Evolutionary conservation across 306 rosid species (phyloP), one percentile per base, ranked within the genome.

Genomic region (Gleditsia sinensis): DNA sequence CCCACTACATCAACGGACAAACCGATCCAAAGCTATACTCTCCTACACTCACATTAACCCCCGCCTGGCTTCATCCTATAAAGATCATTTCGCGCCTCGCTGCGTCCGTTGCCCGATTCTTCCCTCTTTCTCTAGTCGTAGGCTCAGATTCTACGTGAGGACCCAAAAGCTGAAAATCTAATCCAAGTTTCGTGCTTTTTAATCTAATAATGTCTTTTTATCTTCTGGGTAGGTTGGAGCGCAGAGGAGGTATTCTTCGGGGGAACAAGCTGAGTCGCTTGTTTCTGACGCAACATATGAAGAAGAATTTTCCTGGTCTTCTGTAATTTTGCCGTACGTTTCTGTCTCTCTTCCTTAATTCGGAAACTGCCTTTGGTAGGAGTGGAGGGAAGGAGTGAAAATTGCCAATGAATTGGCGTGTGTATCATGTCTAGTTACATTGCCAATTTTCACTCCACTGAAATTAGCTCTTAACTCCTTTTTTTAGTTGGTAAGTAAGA

Each of bases 321-420:
- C 96, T 71, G 93, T 87, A 6, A 83, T 94, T 74, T 42, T 91
- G 50, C 98, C 98, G 98, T 94, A 84, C 32, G 96, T 85, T 75
- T 82, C 61, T 74, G 10, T 17, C 45, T n/a, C 65, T 57, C 39
- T 25, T 40, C 20, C 17, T 77, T 67, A 40, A 17, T 32, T 43
- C 14, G 49, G 8, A 20, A 53, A 21, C 23, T 7, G 16, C 8
- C 39, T 1, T 37, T 2, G 6, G 17, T 24, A 19, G 23, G 7
- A 33, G 37, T 37, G 65, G 25, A 8, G 23, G 59, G 23, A 75
- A 43, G 3, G 28, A 24, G 12, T 43, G 42, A 57, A 42, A 9
- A 17, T 3, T 39, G 48, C 57, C 36, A 16, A 25, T 55, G 50
- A 27, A 49, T 72, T 23, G 14, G 32, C 21, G 51, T 32, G 17